Evolutionary conservation across 306 rosid genomes (phyloP), one percentile per base, ranked within the genome.

Genomic region (Luffa acutangula): DNA sequence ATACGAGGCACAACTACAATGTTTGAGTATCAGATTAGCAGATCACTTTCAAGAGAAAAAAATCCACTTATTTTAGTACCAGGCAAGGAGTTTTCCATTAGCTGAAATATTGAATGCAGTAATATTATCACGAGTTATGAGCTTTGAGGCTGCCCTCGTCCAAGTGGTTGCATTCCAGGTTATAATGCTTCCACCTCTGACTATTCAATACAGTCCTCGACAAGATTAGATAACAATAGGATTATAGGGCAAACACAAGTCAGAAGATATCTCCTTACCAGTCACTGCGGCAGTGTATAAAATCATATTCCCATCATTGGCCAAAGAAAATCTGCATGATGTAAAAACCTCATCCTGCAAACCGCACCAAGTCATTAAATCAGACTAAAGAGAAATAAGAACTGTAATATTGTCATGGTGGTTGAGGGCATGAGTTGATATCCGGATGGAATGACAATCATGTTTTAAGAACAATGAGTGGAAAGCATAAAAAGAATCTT

Each of bases 131-230:
- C 94, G 89, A 48, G 56, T 85, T 76, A 92, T 80, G 78, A 66
- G 58, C 88, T 88, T 93, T 31, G 97, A 89, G 75, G 85, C 82
- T 39, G 85, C 84, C 88, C 93, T 90, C 80, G 83, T 86, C 96
- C 99, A 90, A 43, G 96, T 90, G 54, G 91, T 78, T 20, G 94
- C 82, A 81, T 95, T 86, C 99, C 99, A 95, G 64, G 89, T 91
- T 67, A 86, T 71, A 82, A 95, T 88, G 86, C 90, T 86, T 85
- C 97, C 97, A 57, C 86, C 90, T 85, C 82, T 93, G 73, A 80
- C 97, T 95, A 58, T 49, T 56, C 66, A 75, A 63, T 48, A 80
- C 76, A 82, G 72, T 45, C 57, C 73, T 81, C 58, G 34, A 39
- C 75, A 67, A 34, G 45, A 71, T 82, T 80, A 86, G 79, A 76